Evolutionary conservation across 148 eudicot genomes (phyloP).

Genomic region (Cornus kousa): DNA sequence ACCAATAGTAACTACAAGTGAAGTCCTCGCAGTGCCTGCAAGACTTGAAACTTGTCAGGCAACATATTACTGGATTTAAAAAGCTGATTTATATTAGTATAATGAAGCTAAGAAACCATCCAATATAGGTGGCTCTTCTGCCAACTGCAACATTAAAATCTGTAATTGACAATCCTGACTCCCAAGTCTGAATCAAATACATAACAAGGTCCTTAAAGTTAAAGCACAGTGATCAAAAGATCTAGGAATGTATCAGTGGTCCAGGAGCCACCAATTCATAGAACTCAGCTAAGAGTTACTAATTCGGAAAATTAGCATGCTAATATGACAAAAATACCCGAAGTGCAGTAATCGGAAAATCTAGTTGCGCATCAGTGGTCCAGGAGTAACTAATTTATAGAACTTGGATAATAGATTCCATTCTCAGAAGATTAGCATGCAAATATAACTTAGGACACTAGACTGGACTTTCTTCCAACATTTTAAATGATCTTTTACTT

Average conservation of each 20-base stretch:
- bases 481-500: background rate
- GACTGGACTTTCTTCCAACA: background rate
- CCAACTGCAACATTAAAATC: background rate
- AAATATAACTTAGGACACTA: background rate
- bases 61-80: background rate
- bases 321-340: too few species aligned
- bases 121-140: background rate
- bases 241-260: too few species aligned
- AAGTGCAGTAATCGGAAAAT: too few species aligned
- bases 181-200: background rate
- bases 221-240: too few species aligned
- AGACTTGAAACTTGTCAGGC: constrained; percentile 11
- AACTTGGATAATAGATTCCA: background rate
- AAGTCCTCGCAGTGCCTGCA: constrained; percentile 87
- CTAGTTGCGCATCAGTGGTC: too few species aligned
- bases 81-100: background rate
- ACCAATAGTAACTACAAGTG: constrained; percentile 77
- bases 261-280: too few species aligned
- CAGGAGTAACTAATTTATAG: too few species aligned
- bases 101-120: background rate
- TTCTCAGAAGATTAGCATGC: background rate
- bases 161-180: background rate
- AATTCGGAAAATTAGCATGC: too few species aligned
- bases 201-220: background rate
- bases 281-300: too few species aligned